phyloP scores from a whole-genome alignment of 2,329 filamentous ascomycete species.

The Sporothrix mexicana region DNA sequence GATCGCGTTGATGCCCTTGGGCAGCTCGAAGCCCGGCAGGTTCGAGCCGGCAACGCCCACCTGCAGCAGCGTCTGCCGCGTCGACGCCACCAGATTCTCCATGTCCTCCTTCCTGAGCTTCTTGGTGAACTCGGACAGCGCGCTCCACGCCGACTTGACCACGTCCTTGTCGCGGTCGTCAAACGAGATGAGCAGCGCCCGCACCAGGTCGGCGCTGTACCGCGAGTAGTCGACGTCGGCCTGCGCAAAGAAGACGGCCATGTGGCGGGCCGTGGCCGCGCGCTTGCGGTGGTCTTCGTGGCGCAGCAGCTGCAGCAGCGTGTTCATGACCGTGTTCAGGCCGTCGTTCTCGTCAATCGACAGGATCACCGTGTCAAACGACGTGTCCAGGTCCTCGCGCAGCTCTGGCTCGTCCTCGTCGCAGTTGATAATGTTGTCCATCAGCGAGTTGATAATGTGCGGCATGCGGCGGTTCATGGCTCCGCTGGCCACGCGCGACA shows the following conservation, averaged over 20 bases:
- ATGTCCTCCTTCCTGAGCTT: conserved; percentile 95
- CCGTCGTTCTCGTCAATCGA: conserved; percentile 97
- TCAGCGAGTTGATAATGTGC: conserved; percentile 87
- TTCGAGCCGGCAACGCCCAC: conserved; percentile 86
- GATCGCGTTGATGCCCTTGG: conserved; percentile 96
- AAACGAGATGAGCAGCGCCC: conserved; percentile 87
- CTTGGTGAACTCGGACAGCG: conserved; percentile 85
- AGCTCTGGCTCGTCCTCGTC: conserved; percentile 76
- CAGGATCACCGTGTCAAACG: conserved; percentile 87
- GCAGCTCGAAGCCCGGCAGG: conserved; percentile 85
- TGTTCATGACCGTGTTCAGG: conserved; percentile 93
- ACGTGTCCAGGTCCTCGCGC: conserved; percentile 72
- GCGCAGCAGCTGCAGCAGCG: conserved; percentile 85
- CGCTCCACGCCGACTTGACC: conserved; percentile 87
- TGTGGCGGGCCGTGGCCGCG: conserved; percentile 75
- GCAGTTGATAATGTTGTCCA: conserved; percentile 86
- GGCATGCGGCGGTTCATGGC: conserved; percentile 91
- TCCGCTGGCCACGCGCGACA: conserved; percentile 87
- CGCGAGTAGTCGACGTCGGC: conserved; percentile 88
- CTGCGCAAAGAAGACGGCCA: conserved; percentile 83
- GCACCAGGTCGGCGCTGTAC: conserved; percentile 95
- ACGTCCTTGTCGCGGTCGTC: conserved; percentile 84
- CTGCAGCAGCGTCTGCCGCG: conserved; percentile 82
- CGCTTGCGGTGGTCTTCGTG: conserved; percentile 90
- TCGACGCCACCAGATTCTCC: conserved; percentile 88